Conservation (phyloP, 148 eudicot genomes). For the Spergularia bocconei region DNA sequence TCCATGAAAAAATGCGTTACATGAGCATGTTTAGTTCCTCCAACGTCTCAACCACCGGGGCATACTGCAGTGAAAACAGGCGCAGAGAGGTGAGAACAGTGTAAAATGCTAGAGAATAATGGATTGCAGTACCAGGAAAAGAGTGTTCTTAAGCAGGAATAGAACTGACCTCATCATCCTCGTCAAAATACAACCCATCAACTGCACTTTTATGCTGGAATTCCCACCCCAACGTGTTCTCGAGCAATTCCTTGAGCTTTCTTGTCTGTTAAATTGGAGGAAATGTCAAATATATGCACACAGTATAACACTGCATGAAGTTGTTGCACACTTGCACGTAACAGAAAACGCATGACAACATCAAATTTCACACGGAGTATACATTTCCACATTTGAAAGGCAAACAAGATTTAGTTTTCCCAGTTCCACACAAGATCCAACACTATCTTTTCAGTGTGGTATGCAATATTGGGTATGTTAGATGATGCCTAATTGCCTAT, state of each 20-base stretch:
- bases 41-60: conserved; percentile 65
- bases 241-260: conserved; percentile 66
- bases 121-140: not conserved
- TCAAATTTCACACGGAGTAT: not conserved
- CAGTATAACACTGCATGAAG: not conserved
- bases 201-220: conserved; percentile 45
- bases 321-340: too few species aligned
- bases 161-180: conserved; percentile 77
- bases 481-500: too few species aligned
- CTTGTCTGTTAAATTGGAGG: conserved; percentile 52
- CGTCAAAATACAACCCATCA: conserved; percentile 57
- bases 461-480: too few species aligned
- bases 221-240: conserved; percentile 75
- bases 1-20: not conserved
- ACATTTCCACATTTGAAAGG: not conserved
- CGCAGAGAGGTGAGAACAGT: not conserved
- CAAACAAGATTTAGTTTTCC: not conserved
- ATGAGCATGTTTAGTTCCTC: conserved; percentile 28
- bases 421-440: not conserved
- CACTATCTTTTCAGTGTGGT: too few species aligned
- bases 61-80: conserved; percentile 42
- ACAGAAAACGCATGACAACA: too few species aligned
- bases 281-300: not conserved
- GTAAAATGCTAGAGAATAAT: too few species aligned
- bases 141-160: not conserved